phyloP scores from a whole-genome alignment of 1,284 basidiomycete genomes.

The Cystobasidiaceae sp. region DNA sequence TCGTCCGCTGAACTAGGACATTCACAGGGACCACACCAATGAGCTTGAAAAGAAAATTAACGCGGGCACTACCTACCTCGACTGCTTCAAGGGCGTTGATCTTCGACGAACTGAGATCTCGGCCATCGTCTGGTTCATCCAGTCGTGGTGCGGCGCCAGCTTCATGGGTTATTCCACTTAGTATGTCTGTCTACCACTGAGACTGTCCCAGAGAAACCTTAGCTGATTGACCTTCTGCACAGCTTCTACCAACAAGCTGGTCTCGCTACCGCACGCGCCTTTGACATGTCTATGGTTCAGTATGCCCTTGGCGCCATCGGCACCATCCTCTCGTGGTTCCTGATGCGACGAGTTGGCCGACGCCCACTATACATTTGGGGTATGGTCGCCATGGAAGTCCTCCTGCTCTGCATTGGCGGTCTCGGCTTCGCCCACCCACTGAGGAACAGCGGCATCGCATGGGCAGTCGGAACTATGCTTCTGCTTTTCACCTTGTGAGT shows the following conservation, averaged over 20 bases:
- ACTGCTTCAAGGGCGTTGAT: constrained; percentile 51
- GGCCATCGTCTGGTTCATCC: constrained; percentile 40
- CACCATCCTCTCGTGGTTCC: constrained; percentile 49
- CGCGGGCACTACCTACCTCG: constrained; percentile 47
- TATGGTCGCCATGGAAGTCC: constrained; percentile 48
- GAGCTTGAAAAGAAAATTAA: constrained; percentile 47
- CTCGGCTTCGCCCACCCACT: constrained; percentile 46
- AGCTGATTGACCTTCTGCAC: constrained; percentile 29
- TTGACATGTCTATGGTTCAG: constrained; percentile 48
- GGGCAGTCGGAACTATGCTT: constrained; percentile 50
- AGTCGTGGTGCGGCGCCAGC: not conserved
- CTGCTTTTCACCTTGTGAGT: constrained; percentile 51
- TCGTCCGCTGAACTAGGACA: too few species aligned
- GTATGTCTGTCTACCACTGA: not conserved
- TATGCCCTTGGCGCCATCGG: constrained; percentile 47
- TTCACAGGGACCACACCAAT: constrained; percentile 39
- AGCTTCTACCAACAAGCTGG: constrained; percentile 51
- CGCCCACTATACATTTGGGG: constrained; percentile 52
- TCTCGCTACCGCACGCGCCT: constrained; percentile 46
- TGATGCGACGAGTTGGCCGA: constrained; percentile 48
- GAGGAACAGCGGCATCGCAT: constrained; percentile 32
- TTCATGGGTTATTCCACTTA: constrained; percentile 1
- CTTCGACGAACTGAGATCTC: constrained; percentile 50
- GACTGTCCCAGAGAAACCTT: not conserved
- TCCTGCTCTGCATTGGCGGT: constrained; percentile 52